Base-by-base conservation (phyloP, 2,329 filamentous ascomycete genomes). In the Tothia fuscella region DNA sequence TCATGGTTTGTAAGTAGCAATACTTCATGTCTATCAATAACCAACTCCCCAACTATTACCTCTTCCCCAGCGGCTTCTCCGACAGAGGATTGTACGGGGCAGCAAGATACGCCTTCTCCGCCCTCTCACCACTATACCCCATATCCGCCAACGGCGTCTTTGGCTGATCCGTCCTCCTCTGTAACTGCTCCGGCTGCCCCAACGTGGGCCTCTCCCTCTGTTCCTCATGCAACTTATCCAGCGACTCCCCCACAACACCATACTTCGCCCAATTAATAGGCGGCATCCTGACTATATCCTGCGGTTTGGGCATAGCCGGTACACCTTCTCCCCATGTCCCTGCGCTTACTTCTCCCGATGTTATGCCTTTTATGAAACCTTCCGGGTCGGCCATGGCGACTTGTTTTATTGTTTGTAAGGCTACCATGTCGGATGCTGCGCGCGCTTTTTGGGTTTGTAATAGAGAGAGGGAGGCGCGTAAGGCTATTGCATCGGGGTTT, bases 241-340 rank as follows among this genome's bases (percentile, higher is more conserved):
- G 68, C 2, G 84, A 76, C 46, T 84, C 80, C 37, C 86, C 88
- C 3, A 91, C 78, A n/a, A 95, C 71, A 51, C 85, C 84, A 59
- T 96, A 96, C 56, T 94, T 88, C 10, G 79, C 76, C 89, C 89
- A 96, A 65, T 95, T 94, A 54, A 96, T 80, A 6, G 85, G 82
- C 6, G 89, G 89, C 63, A 80, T 86, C 30, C 88, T 78, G 20
- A 93, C 80, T 1, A 96, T 67, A 50, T 82, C 82, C 59, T 95
- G 89, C 5, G 83, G 77, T 12, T 72, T 72, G 0, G 88, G 88
- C 12, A 95, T 72, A 14, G 64, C 64, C 2, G 74, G 66, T 65
- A 87, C 87, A n/a, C 16, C 4, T 14, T 6, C 19, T 4, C 4
- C 6, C 6, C 28, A 9, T n/a, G 13, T 7, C 20, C 22, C 24